These are phyloP conservation scores for Tritrichomonas musculus DNA, from an alignment of 208 protist species.

Conservation along the genomic window DNA sequence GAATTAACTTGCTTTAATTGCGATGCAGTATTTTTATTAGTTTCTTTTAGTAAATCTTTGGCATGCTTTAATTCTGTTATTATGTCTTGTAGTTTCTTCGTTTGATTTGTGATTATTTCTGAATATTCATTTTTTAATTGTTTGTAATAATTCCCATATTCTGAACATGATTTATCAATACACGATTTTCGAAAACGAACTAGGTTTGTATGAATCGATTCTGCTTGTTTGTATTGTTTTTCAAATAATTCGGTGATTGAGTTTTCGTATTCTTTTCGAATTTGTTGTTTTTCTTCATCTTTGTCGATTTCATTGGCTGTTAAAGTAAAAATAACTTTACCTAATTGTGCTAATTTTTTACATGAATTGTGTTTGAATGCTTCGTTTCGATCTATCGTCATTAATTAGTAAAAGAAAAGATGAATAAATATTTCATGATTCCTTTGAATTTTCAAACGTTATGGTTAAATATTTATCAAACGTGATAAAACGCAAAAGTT, in stretches of 20 bases:
- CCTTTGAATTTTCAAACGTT: too few relatives aligned
- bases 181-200: background rate
- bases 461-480: too few relatives aligned
- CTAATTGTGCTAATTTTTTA: background rate
- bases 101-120: background rate
- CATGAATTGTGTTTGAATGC: background rate
- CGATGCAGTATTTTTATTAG: too few relatives aligned
- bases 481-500: too few relatives aligned
- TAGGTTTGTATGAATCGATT: background rate
- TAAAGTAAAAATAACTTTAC: background rate
- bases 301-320: background rate
- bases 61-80: too few relatives aligned
- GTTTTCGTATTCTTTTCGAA: background rate
- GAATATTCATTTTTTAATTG: background rate
- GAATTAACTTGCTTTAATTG: too few relatives aligned
- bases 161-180: background rate
- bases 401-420: too few relatives aligned
- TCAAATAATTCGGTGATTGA: background rate
- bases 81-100: too few relatives aligned
- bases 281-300: background rate
- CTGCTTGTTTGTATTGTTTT: background rate
- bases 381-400: background rate
- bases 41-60: too few relatives aligned
- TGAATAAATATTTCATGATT: too few relatives aligned
- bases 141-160: background rate